Percentiles rank a stretch among this genome's conserved stretches.
Evolutionary conservation across 305 asterid species (phyloP).

Genomic region (Fraxinus ornus): DNA sequence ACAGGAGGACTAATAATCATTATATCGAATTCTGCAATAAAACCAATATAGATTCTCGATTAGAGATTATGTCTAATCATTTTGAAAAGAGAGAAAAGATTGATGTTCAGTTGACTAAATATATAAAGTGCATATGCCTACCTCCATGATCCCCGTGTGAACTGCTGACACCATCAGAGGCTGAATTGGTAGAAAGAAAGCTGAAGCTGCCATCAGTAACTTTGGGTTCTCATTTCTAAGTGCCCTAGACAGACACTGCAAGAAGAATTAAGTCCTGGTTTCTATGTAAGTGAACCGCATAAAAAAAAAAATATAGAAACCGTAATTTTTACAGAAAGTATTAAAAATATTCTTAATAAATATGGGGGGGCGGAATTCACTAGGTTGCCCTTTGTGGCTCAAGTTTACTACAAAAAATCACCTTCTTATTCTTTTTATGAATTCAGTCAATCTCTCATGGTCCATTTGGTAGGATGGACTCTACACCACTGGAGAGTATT

Average conservation of each 20-base stretch:
- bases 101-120: background rate
- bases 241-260: conserved; percentile 85
- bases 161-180: conserved; percentile 86
- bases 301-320: background rate
- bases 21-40: background rate
- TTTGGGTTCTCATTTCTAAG: conserved; percentile 69
- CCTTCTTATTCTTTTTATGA: background rate
- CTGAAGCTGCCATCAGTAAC: conserved; percentile 77
- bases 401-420: background rate
- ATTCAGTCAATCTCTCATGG: background rate
- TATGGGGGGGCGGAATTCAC: background rate
- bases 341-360: background rate
- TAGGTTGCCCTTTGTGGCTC: background rate
- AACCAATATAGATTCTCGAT: background rate
- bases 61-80: background rate
- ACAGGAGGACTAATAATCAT: background rate
- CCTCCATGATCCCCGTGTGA: conserved; percentile 93
- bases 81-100: background rate
- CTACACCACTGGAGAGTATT: background rate
- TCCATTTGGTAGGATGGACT: background rate
- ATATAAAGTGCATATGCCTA: conserved; percentile 25
- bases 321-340: background rate
- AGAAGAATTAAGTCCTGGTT: conserved; percentile 8
- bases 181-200: conserved; percentile 64
- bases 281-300: conserved; percentile 10